A percentile compares a stretch with the other conserved stretches of the same genome.
These are phyloP conservation scores for Gynostemma pentaphyllum DNA, from an alignment of 306 rosid genomes.

Conservation along the genomic window DNA sequence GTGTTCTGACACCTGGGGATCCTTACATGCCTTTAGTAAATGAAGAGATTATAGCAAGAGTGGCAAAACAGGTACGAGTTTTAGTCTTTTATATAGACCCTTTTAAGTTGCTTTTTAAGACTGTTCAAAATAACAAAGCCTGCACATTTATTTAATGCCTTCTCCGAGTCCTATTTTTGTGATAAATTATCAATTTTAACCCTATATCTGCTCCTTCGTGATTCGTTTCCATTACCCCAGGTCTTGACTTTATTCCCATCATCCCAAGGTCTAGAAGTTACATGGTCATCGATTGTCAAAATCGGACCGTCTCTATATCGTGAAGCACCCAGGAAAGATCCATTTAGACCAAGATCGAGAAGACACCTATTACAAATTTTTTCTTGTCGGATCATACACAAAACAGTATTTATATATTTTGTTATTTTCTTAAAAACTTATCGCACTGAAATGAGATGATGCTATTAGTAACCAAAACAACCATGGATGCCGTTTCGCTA, in stretches of 20 bases:
- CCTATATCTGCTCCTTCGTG: not conserved
- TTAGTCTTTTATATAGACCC: not conserved
- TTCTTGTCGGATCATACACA: constrained; percentile 93
- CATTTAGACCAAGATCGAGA: constrained; percentile 90
- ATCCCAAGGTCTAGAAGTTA: constrained; percentile 87
- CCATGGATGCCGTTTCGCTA: too few relatives aligned
- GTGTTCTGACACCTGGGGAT: constrained; percentile 96
- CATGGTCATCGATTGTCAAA: constrained; percentile 96
- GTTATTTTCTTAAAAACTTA: not conserved
- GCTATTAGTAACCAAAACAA: too few relatives aligned
- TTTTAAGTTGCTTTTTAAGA: not conserved
- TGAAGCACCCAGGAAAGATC: constrained; percentile 95
- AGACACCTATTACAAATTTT: constrained; percentile 83
- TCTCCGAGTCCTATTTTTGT: not conserved
- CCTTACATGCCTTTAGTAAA: constrained; percentile 96
- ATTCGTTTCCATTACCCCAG: constrained; percentile 22
- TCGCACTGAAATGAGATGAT: not conserved
- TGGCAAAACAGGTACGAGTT: constrained; percentile 61
- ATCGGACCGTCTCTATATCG: constrained; percentile 93
- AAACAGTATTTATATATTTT: constrained; percentile 40
- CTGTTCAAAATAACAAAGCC: not conserved
- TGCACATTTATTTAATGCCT: not conserved
- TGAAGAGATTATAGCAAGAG: constrained; percentile 81
- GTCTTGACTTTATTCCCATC: constrained; percentile 81
- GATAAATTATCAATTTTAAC: not conserved